phyloP scores from a whole-genome alignment of 1,284 basidiomycete species.

The Cryptococcus hybrid region DNA sequence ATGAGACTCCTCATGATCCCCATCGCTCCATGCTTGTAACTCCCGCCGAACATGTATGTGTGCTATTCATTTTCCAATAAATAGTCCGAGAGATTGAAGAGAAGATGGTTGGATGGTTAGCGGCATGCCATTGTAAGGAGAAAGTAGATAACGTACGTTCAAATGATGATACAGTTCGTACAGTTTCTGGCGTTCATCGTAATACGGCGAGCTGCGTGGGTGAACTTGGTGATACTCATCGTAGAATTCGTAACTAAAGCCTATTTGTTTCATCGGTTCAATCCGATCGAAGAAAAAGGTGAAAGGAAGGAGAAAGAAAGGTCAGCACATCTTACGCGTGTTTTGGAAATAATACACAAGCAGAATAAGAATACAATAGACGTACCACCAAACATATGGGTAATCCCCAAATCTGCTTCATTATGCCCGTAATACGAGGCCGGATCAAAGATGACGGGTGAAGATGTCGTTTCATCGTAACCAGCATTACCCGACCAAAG shows the following conservation, averaged over 20 bases:
- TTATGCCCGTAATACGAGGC: slow-evolving; percentile 81
- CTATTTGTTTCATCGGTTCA: slow-evolving; percentile 16
- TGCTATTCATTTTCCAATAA: slow-evolving; percentile 26
- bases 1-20: slow-evolving; percentile 39
- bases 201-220: slow-evolving; percentile 71
- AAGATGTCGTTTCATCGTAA: slow-evolving; percentile 54
- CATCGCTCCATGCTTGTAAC: slow-evolving; percentile 34
- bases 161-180: slow-evolving; percentile 87
- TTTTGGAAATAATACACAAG: neutral
- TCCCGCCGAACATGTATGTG: slow-evolving; percentile 46
- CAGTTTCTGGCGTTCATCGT: slow-evolving; percentile 65
- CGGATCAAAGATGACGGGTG: slow-evolving; percentile 77
- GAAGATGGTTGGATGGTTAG: neutral
- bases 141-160: slow-evolving; percentile 52
- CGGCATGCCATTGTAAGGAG: neutral
- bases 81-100: neutral
- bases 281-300: too few relatives aligned
- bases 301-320: neutral
- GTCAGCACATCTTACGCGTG: neutral
- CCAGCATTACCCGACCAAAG: slow-evolving; percentile 65
- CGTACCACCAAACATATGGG: slow-evolving; percentile 71
- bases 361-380: neutral
- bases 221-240: slow-evolving; percentile 66
- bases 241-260: slow-evolving; percentile 69
- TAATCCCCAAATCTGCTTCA: slow-evolving; percentile 81